Evolutionary conservation across 352 stramenopile genomes (phyloP), one percentile per base, ranked within the genome.

Genomic region (Globisporangium sylvaticum): DNA sequence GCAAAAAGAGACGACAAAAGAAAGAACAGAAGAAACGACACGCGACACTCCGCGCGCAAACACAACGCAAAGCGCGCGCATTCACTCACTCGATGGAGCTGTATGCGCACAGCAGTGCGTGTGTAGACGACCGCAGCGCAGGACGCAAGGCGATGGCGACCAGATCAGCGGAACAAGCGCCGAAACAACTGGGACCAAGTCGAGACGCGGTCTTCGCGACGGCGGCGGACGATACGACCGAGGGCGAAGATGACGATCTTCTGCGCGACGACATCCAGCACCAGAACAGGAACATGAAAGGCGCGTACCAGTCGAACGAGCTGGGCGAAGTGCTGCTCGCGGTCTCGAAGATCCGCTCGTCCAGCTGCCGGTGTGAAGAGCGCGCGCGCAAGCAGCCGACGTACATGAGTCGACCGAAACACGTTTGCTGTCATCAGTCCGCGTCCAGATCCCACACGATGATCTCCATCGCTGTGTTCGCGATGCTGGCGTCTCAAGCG

Each of bases 241-340:
- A 48, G 20, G 31, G 25, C 20, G 55, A 29, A 14, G 48, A 61
- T 37, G 55, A 61, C 29, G 55, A 46, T 15, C n/a, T 55, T 6
- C 20, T 61, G 10, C 62, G 31, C 3, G 31, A 50, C 22, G 31
- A 66, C 24, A 57, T 39, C 7, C 52, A 37, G 18, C 62, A 66
- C 25, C 52, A 54, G 20, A 67, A 67, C 62, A 18, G 25, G 34
- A 67, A 67, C 53, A 67, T 67, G 62, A 59, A 62, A n/a, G 34
- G 58, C 53, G 62, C 62, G 37, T 67, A 67, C 25, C 58, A 31
- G 56, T 69, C 57, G 22, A 69, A 64, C 1, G 64, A 89, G 53
- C 70, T 90, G 10, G 81, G 80, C 53, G 83, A 91, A 62, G 64
- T 83, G n/a, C 70, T 90, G 15, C 70, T 91, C 27, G 64, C 73